These are phyloP conservation scores for Schoenoplectus triqueter DNA, from an alignment of 202 grass and related monocot species.

Conservation along the genomic window DNA sequence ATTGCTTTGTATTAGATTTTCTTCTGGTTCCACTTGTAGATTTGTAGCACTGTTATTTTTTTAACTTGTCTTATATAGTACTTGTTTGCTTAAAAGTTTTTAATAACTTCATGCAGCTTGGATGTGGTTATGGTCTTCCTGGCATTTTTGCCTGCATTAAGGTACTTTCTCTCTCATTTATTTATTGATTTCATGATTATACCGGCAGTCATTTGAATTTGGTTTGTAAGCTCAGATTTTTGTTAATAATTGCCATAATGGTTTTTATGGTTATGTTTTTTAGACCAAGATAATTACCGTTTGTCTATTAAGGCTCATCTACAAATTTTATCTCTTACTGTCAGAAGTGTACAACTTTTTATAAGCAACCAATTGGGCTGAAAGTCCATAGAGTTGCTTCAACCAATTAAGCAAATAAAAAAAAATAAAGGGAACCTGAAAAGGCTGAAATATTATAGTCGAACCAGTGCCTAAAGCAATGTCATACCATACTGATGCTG, in stretches of 20 bases:
- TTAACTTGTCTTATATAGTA: conserved; percentile 18
- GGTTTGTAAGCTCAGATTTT: neutral
- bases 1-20: conserved; percentile 15
- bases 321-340: neutral
- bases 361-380: neutral
- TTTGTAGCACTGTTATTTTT: conserved; percentile 1
- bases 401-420: conserved; percentile 10
- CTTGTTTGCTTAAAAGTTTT: conserved; percentile 11
- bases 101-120: conserved; percentile 53
- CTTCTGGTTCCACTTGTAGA: conserved; percentile 22
- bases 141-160: conserved; percentile 76
- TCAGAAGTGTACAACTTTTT: neutral
- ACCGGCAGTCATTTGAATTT: neutral
- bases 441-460: neutral
- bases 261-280: neutral
- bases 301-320: neutral
- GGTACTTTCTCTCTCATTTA: conserved; percentile 39
- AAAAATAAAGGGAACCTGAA: neutral
- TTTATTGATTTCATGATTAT: conserved; percentile 18
- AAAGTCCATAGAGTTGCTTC: neutral
- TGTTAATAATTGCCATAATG: neutral
- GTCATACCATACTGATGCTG: neutral
- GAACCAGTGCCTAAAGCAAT: neutral
- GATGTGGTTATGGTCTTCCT: conserved; percentile 72
- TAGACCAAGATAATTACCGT: neutral